phyloP scores from a whole-genome alignment of 148 eudicot genomes.

The Rhododendron vialii region DNA sequence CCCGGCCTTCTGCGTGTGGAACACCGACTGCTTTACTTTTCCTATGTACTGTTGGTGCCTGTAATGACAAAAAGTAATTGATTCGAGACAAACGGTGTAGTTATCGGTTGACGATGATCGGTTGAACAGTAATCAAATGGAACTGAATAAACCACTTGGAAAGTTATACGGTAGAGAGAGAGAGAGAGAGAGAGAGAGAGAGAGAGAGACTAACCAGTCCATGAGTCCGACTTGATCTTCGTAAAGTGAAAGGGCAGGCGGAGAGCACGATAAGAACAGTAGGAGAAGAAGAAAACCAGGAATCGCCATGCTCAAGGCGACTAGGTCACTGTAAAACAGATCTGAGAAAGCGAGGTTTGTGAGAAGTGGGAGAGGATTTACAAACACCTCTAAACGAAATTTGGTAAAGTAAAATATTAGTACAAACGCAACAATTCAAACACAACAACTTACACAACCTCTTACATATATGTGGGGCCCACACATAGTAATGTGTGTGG shows the following conservation, averaged over 20 bases:
- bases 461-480: too few species aligned
- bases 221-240: slow-evolving; percentile 92
- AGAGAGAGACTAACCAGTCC: slow-evolving; percentile 51
- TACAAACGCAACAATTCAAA: too few species aligned
- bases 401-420: too few species aligned
- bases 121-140: neutral
- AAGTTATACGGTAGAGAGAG: neutral
- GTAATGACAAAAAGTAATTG: neutral
- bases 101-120: neutral
- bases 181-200: neutral
- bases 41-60: slow-evolving; percentile 98
- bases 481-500: too few species aligned
- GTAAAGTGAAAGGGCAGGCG: slow-evolving; percentile 41
- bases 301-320: slow-evolving; percentile 70
- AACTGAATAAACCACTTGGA: neutral
- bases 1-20: slow-evolving; percentile 91
- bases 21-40: slow-evolving; percentile 89
- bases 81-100: neutral
- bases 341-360: slow-evolving; percentile 8
- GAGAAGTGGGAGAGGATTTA: neutral
- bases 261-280: slow-evolving; percentile 30
- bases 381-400: neutral
- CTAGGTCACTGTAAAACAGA: slow-evolving; percentile 9
- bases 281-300: slow-evolving; percentile 48
- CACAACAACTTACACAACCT: too few species aligned